Percentiles rank a stretch among this genome's conserved stretches.
These are phyloP conservation scores for Dendrocalamus latiflorus DNA, from an alignment of 202 grass and related monocot species.

Conservation along the genomic window DNA sequence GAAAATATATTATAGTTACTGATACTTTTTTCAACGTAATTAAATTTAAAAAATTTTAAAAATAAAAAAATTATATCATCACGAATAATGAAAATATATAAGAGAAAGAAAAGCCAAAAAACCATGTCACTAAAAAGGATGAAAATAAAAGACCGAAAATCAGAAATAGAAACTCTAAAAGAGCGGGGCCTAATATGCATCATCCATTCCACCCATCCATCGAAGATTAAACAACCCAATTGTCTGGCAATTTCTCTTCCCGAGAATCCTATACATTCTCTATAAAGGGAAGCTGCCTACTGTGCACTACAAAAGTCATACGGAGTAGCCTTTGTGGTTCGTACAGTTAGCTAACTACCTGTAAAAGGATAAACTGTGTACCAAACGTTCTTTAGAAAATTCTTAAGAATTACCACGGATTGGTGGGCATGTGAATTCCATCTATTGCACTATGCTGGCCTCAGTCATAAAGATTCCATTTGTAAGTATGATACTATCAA, in stretches of 20 bases:
- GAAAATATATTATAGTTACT: too few relatives aligned
- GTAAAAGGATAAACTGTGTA: constrained; percentile 16
- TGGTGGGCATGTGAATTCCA: background rate
- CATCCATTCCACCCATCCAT: constrained; percentile 13
- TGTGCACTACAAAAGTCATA: constrained; percentile 19
- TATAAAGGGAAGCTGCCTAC: background rate
- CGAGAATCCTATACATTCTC: constrained; percentile 31
- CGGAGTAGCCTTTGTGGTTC: constrained; percentile 2
- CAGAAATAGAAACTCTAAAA: too few relatives aligned
- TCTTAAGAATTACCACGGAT: constrained; percentile 5
- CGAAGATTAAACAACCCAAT: constrained; percentile 26
- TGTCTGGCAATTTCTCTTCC: constrained; percentile 11
- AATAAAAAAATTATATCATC: too few relatives aligned
- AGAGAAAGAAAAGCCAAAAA: too few relatives aligned
- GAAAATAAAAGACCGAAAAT: too few relatives aligned
- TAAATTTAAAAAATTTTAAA: too few relatives aligned
- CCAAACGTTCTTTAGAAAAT: constrained; percentile 2
- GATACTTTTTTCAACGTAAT: too few relatives aligned
- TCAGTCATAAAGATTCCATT: constrained; percentile 12
- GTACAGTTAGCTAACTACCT: constrained; percentile 32
- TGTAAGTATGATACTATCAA: background rate
- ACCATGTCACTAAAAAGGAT: too few relatives aligned
- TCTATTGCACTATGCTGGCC: constrained; percentile 8
- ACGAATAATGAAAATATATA: too few relatives aligned
- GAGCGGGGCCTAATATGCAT: background rate